These are phyloP conservation scores for Candida railenensis DNA, from an alignment of 805 yeast genomes.

Conservation along the genomic window DNA sequence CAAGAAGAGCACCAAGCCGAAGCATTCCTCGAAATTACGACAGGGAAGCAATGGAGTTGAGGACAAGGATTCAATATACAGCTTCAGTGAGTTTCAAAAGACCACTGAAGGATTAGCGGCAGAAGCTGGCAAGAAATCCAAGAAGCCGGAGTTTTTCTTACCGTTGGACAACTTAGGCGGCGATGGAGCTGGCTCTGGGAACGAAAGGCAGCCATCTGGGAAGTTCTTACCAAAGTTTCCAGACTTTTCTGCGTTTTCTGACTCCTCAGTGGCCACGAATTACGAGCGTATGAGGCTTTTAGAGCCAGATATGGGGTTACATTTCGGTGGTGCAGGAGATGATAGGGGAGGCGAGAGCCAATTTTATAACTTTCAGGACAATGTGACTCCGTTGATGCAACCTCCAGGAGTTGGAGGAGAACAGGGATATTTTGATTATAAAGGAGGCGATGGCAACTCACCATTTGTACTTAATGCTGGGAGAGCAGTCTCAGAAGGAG, in stretches of 20 bases:
- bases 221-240: constrained; percentile 9
- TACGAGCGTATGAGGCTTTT: constrained; percentile 11
- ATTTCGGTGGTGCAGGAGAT: constrained; percentile 5
- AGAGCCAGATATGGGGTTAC: constrained; percentile 13
- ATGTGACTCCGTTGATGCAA: constrained; percentile 31
- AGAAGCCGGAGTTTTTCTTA: constrained; percentile 27
- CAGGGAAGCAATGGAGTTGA: neutral
- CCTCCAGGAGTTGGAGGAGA: constrained; percentile 23
- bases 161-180: constrained; percentile 22
- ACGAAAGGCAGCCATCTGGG: constrained; percentile 3
- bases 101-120: neutral
- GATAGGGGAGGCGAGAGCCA: constrained; percentile 5
- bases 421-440: constrained; percentile 14
- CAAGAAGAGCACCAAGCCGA: constrained; percentile 1
- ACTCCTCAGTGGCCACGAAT: constrained; percentile 14
- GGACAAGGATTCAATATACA: neutral
- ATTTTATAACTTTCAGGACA: constrained; percentile 8
- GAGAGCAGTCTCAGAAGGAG: constrained; percentile 5
- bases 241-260: constrained; percentile 16
- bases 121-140: neutral
- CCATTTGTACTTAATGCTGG: constrained; percentile 11
- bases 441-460: constrained; percentile 5
- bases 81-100: neutral
- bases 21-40: neutral
- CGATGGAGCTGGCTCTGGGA: neutral